A percentile compares a stretch with the other conserved stretches of the same genome.
These are phyloP conservation scores for Irpex sp. DNA, from an alignment of 1,284 basidiomycete species.

Conservation along the genomic window DNA sequence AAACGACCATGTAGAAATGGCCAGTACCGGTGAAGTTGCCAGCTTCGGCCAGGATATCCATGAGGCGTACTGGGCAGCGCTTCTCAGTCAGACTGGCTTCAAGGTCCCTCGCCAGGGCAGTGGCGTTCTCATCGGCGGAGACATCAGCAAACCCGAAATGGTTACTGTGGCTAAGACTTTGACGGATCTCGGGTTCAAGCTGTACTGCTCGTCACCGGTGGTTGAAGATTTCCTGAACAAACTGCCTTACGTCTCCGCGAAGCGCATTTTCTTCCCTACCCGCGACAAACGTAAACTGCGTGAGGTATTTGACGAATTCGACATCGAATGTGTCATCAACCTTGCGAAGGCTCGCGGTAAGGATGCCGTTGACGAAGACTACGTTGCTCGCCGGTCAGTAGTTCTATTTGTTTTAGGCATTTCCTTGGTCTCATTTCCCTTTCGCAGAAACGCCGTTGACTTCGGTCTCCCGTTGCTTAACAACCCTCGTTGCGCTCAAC, in stretches of 20 bases:
- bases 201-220: slow-evolving; percentile 80
- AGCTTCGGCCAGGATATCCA: slow-evolving; percentile 92
- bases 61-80: slow-evolving; percentile 95
- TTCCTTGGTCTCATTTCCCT: slow-evolving; percentile 10
- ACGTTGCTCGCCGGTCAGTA: slow-evolving; percentile 83
- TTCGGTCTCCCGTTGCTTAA: slow-evolving; percentile 90
- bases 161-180: slow-evolving; percentile 74
- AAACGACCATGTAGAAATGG: slow-evolving; percentile 73
- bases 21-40: slow-evolving; percentile 98
- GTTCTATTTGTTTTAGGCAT: slow-evolving; percentile 4
- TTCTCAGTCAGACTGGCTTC: slow-evolving; percentile 90
- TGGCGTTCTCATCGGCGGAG: slow-evolving; percentile 87
- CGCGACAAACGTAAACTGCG: slow-evolving; percentile 96
- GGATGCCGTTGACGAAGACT: slow-evolving; percentile 89
- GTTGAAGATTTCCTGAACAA: slow-evolving; percentile 86
- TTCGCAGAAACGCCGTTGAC: slow-evolving; percentile 80
- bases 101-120: slow-evolving; percentile 79
- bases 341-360: slow-evolving; percentile 81
- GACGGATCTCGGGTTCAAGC: slow-evolving; percentile 83
- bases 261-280: slow-evolving; percentile 95
- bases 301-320: slow-evolving; percentile 91
- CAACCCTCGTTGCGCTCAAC: slow-evolving; percentile 84
- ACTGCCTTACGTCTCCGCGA: slow-evolving; percentile 75
- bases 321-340: slow-evolving; percentile 96
- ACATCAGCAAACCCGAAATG: slow-evolving; percentile 82